These are phyloP conservation scores for Vitis amurensis DNA, from an alignment of 164 flowering plant genomes.

Conservation along the genomic window DNA sequence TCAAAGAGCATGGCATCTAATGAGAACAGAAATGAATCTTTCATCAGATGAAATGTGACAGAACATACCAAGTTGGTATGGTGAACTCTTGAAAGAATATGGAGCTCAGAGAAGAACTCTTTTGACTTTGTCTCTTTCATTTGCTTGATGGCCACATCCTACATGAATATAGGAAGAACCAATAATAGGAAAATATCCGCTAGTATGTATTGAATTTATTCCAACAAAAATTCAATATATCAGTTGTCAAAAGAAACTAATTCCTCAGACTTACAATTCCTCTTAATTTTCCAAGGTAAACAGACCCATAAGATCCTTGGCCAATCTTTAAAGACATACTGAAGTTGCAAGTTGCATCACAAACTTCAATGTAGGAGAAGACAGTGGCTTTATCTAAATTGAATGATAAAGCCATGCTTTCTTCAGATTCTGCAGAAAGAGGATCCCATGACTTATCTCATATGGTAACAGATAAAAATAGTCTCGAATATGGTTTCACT, in stretches of 20 bases:
- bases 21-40: too few relatives aligned
- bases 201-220: neutral
- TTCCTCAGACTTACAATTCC: conserved; percentile 19
- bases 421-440: conserved; percentile 19
- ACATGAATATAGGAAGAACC: neutral
- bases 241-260: too few relatives aligned
- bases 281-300: conserved; percentile 29
- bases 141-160: conserved; percentile 46
- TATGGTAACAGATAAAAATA: neutral
- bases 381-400: conserved; percentile 22
- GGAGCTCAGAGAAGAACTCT: conserved; percentile 42
- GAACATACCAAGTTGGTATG: conserved; percentile 33
- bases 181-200: too few relatives aligned
- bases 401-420: conserved; percentile 8
- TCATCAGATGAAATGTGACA: neutral
- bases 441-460: neutral
- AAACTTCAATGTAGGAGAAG: conserved; percentile 25
- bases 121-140: conserved; percentile 39
- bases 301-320: conserved; percentile 40
- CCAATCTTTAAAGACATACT: conserved; percentile 27
- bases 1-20: too few relatives aligned
- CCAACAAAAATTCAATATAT: neutral
- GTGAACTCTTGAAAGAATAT: conserved; percentile 33
- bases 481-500: neutral
- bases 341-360: conserved; percentile 30